Evolutionary conservation across 257 asterid genomes (phyloP).

Genomic region (Solanum ossicruentum): DNA sequence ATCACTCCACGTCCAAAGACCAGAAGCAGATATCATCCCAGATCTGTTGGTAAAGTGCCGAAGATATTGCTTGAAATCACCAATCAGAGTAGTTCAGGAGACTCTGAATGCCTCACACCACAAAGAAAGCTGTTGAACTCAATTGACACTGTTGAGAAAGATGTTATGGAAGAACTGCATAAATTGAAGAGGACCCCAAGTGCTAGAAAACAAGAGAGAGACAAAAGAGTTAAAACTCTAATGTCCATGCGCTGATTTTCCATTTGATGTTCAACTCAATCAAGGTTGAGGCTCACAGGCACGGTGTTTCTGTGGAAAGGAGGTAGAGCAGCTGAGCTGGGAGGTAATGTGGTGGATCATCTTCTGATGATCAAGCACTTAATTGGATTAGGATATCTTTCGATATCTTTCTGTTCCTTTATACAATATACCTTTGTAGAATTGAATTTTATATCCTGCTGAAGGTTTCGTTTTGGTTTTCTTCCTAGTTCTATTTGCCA

Average conservation of each 20-base stretch:
- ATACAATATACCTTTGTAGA: neutral
- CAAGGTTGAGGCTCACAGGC: slow-evolving; percentile 41
- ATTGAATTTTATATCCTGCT: neutral
- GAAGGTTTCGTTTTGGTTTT: neutral
- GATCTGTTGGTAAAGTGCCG: slow-evolving; percentile 47
- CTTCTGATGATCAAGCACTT: slow-evolving; percentile 30
- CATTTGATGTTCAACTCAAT: slow-evolving; percentile 12
- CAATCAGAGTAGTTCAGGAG: slow-evolving; percentile 19
- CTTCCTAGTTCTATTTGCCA: neutral
- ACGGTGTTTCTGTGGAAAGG: slow-evolving; percentile 3
- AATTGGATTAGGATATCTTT: slow-evolving; percentile 20
- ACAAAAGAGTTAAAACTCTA: slow-evolving; percentile 43
- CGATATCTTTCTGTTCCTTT: neutral
- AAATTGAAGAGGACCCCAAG: slow-evolving; percentile 55
- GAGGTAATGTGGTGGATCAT: slow-evolving; percentile 24
- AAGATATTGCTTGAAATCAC: slow-evolving; percentile 57
- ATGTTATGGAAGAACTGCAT: slow-evolving; percentile 54
- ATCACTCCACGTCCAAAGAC: slow-evolving; percentile 31
- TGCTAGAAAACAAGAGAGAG: slow-evolving; percentile 53
- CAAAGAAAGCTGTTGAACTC: slow-evolving; percentile 55
- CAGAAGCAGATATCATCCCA: slow-evolving; percentile 14
- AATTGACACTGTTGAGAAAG: slow-evolving; percentile 60
- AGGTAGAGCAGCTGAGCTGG: slow-evolving; percentile 7
- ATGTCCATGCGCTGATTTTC: slow-evolving; percentile 62
- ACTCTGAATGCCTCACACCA: slow-evolving; percentile 40